phyloP scores from a whole-genome alignment of 176 grass and related monocot species.

The Rhynchospora pubera region DNA sequence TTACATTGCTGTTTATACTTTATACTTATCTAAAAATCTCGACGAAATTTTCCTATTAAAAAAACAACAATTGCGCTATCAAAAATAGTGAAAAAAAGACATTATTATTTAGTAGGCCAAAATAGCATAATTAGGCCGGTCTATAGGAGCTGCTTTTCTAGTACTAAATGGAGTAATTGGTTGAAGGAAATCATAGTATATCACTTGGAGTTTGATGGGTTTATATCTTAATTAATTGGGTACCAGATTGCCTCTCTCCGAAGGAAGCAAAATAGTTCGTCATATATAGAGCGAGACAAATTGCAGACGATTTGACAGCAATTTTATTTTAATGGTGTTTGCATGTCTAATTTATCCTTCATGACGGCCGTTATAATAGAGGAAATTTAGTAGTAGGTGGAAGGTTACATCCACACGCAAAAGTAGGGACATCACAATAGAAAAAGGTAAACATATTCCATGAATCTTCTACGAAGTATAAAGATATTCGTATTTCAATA shows the following conservation, averaged over 20 bases:
- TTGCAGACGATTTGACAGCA: background rate
- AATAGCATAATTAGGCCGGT: background rate
- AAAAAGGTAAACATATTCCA: background rate
- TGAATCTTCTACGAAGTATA: no score
- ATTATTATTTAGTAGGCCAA: background rate
- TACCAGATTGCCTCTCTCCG: background rate
- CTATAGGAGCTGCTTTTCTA: background rate
- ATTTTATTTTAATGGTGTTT: background rate
- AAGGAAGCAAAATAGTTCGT: background rate
- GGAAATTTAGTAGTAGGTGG: background rate
- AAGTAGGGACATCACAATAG: background rate
- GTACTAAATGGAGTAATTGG: background rate
- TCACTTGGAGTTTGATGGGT: background rate
- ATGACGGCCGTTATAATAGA: background rate
- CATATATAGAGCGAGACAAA: background rate
- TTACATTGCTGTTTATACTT: no score
- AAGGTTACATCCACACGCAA: background rate
- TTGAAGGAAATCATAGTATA: background rate
- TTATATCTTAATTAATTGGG: background rate
- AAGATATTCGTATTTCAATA: no score
- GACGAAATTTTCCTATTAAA: no score
- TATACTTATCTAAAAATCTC: no score
- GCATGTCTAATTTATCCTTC: background rate
- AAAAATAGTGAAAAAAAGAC: background rate
- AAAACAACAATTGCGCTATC: no score